These are phyloP conservation scores for Nakazawaea molendinolei DNA, from an alignment of 805 yeast genomes.

Conservation along the genomic window DNA sequence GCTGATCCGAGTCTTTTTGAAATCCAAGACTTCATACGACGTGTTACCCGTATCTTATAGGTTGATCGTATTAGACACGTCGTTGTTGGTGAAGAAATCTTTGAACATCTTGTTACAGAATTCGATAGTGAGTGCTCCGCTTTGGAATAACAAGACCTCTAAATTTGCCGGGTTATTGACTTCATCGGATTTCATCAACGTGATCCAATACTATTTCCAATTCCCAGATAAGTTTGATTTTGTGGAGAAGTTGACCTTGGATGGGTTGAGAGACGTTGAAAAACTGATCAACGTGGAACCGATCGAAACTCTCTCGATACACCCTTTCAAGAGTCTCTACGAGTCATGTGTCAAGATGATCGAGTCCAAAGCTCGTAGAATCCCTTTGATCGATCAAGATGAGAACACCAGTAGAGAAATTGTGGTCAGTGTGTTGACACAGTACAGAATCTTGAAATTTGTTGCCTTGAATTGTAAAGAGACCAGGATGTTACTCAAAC, in stretches of 20 bases:
- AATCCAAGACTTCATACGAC: slow-evolving; percentile 91
- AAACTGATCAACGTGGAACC: slow-evolving; percentile 80
- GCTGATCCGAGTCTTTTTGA: slow-evolving; percentile 77
- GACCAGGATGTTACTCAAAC: slow-evolving; percentile 73
- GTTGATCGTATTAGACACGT: slow-evolving; percentile 87
- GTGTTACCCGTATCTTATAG: slow-evolving; percentile 94
- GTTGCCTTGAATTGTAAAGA: slow-evolving; percentile 96
- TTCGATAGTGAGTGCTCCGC: slow-evolving; percentile 91
- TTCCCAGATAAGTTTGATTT: slow-evolving; percentile 82
- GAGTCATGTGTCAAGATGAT: slow-evolving; percentile 94
- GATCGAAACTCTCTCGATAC: slow-evolving; percentile 79
- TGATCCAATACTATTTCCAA: slow-evolving; percentile 88
- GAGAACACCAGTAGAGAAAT: slow-evolving; percentile 89
- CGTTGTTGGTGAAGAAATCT: slow-evolving; percentile 83
- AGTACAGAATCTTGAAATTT: slow-evolving; percentile 90
- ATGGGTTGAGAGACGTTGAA: slow-evolving; percentile 83
- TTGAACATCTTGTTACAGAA: slow-evolving; percentile 86
- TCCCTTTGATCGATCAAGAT: slow-evolving; percentile 91
- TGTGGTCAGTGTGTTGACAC: slow-evolving; percentile 91
- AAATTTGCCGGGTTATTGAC: slow-evolving; percentile 93
- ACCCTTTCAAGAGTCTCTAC: slow-evolving; percentile 82
- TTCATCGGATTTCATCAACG: slow-evolving; percentile 88
- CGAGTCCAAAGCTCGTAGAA: slow-evolving; percentile 81
- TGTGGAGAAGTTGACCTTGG: slow-evolving; percentile 78
- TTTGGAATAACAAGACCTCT: slow-evolving; percentile 88